Evolutionary conservation across 2,329 filamentous ascomycete genomes (phyloP), one percentile per base, ranked within the genome.

Genomic region (Aspergillus caelatus): DNA sequence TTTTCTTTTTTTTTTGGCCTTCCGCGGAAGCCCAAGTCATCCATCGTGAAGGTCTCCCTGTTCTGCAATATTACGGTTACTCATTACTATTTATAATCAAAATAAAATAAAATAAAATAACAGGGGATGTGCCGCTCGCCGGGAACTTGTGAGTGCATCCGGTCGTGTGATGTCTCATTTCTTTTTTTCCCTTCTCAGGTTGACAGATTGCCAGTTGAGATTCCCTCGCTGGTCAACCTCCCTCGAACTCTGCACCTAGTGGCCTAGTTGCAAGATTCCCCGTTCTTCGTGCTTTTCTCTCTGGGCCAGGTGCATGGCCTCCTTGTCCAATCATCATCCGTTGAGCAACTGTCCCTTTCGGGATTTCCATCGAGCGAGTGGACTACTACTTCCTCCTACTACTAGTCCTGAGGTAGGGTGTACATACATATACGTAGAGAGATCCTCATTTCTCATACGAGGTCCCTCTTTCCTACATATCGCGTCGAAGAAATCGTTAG

Each of bases 291-390:
- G 4, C 30, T 54, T 54, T 10, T 34, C 28, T 32, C 30, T 30
- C 26, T 19, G 21, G 32, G 61, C 60, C 36, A 62, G 56, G 45
- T 62, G 59, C 62, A 58, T 58, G 30, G 11, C 3, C 43, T 12
- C n/a, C 9, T 34, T n/a, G 34, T 48, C 62, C 62, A 64, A 64
- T 64, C 62, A 64, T 19, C 19, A 34, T 56, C 21, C 12, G 9
- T n/a, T n/a, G 56, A 62, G 58, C 62, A 53, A 62, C 46, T 62
- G 55, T 62, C 61, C 58, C 39, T 62, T 62, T 54, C 10, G 48
- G 48, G 9, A 19, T 12, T 9, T 56, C n/a, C 23, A n/a, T 14
- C 21, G 39, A 61, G 46, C 62, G 39, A 16, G 2, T 41, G 34
- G 39, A 61, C 36, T 61, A 61, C 36, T 61, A 23, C 54, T 53